Percentiles rank a stretch among this genome's conserved stretches.
Evolutionary conservation across 2,329 filamentous ascomycete species (phyloP).

Genomic region (Colletotrichum gigasporum): DNA sequence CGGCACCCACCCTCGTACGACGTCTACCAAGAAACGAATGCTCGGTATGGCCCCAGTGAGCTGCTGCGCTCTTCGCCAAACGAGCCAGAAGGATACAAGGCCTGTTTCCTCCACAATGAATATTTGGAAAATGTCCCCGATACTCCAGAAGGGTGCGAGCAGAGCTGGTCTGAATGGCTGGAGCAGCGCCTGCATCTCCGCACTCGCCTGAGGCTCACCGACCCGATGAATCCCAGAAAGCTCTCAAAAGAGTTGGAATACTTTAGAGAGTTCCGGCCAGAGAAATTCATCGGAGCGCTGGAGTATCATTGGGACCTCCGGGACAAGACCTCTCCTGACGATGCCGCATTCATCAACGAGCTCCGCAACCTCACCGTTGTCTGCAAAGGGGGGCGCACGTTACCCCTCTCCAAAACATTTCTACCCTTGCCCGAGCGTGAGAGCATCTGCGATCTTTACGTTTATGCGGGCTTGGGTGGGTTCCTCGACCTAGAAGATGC

Average conservation of each 20-base stretch:
- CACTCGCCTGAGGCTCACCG: background rate
- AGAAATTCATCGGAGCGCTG: background rate
- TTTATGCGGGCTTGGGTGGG: background rate
- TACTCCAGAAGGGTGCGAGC: background rate
- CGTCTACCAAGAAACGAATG: background rate
- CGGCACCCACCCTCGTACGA: background rate
- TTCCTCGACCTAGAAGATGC: background rate
- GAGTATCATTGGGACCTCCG: background rate
- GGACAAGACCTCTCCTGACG: background rate
- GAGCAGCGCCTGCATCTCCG: background rate
- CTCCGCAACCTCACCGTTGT: background rate
- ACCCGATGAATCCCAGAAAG: background rate
- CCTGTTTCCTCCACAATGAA: background rate
- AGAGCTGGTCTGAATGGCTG: background rate
- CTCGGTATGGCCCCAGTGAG: background rate
- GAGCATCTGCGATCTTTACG: background rate
- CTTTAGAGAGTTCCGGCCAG: background rate
- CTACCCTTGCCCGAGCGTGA: background rate
- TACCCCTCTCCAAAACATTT: background rate
- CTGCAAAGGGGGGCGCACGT: background rate
- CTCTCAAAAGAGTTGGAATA: background rate
- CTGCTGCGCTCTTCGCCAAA: background rate
- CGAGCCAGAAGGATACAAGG: background rate
- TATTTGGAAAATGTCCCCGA: background rate
- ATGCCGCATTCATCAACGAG: background rate